Base-by-base conservation (phyloP, 176 grass and related monocot genomes). In the Secale cereale region DNA sequence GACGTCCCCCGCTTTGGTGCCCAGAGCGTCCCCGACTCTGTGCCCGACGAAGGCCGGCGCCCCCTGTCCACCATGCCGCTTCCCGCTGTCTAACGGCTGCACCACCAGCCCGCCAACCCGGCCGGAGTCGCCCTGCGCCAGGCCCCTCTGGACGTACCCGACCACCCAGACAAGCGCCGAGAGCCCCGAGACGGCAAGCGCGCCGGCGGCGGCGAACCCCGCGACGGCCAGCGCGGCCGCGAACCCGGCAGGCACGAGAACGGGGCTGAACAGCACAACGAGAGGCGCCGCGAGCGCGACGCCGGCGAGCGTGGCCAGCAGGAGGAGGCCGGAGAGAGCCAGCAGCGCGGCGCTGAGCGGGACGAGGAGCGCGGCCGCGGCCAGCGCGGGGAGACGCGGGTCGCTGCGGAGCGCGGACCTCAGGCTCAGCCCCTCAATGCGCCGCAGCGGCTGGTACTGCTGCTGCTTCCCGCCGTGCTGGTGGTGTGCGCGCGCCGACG, bases 191-290 rank as follows among this genome's bases (percentile, higher is more conserved):
- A 91, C 66, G 27, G 37, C 67, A 40, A 84, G 60, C n/a, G 48
- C 88, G 65, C 91, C 91, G 3, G 86, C 52, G 13, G 89, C 74
- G 14, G 57, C 28, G 70, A 93, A 59, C 23, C 85, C 91, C 8
- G 78, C 75, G 3, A 30, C 48, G 3, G 85, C 59, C 37, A 90
- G 88, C 56, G 20, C 85, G 3, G 81, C 35, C 0, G 35, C 89
- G 25, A 93, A 22, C 3, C 40, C 91, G 10, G 78, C 85, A 1
- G 88, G 78, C 8, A 90, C 73, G 23, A 93, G 65, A 11, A 93
- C 79, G 22, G 91, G 88, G 73, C 91, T 93, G 85, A 86, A 88
- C 28, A 93, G 56, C 43, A 93, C 31, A 29, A 88, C 76, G 41
- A 90, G 85, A 7, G 88, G 88, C 39, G 67, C n/a, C 3, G 65